These are phyloP conservation scores for Yarrowia bubula DNA, from an alignment of 805 yeast genomes.

Conservation along the genomic window DNA sequence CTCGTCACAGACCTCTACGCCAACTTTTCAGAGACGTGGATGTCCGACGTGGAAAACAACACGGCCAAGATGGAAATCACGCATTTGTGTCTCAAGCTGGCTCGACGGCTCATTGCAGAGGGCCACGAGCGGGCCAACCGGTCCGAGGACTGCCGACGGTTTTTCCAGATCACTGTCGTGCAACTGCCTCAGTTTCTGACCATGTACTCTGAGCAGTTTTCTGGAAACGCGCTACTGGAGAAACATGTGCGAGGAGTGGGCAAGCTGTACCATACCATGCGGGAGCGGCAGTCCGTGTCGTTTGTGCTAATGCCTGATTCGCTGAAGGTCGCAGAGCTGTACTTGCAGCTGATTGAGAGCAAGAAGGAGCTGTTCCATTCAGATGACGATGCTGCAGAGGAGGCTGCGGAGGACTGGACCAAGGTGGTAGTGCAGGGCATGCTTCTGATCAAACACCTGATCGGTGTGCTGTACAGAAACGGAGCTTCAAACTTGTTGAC, in stretches of 20 bases:
- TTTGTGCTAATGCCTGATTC: conserved; percentile 69
- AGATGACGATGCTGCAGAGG: conserved; percentile 49
- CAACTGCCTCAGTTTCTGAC: conserved; percentile 6
- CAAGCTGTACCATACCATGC: conserved; percentile 64
- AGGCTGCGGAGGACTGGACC: conserved; percentile 70
- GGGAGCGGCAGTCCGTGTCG: conserved; percentile 61
- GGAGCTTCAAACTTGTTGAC: conserved; percentile 57
- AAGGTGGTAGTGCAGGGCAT: conserved; percentile 58
- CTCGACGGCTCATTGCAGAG: conserved; percentile 70
- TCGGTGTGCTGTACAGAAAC: conserved; percentile 60
- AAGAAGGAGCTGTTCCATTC: conserved; percentile 54
- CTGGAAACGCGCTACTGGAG: conserved; percentile 58
- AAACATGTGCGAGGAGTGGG: conserved; percentile 72
- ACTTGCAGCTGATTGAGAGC: conserved; percentile 57
- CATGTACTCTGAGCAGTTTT: conserved; percentile 61
- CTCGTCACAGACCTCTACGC: conserved; percentile 59
- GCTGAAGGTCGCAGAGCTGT: conserved; percentile 56
- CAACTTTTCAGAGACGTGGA: conserved; percentile 62
- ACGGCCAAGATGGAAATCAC: conserved; percentile 67
- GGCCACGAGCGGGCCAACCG: conserved; percentile 72
- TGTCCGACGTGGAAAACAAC: conserved; percentile 34
- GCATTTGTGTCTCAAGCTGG: conserved; percentile 69
- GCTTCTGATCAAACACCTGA: conserved; percentile 59
- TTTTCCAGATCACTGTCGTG: conserved; percentile 49
- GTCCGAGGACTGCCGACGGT: conserved; percentile 55